phyloP scores from a whole-genome alignment of 2,329 filamentous ascomycete species.

The Daldinia sp. region DNA sequence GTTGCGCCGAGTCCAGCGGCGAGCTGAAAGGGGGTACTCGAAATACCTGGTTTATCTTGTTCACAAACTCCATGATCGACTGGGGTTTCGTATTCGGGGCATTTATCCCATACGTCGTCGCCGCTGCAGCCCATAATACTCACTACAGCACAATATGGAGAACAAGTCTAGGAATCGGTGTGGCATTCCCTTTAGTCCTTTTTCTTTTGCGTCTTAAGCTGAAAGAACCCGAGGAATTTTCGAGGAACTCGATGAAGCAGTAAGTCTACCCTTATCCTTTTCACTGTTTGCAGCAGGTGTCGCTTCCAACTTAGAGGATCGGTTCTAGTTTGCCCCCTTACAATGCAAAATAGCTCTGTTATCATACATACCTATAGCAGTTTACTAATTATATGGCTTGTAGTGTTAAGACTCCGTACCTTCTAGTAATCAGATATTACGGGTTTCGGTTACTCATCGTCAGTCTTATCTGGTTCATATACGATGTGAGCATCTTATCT shows the following conservation, averaged over 20 bases:
- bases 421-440: slow-evolving; percentile 73
- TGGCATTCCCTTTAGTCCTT: slow-evolving; percentile 80
- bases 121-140: slow-evolving; percentile 66
- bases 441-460: slow-evolving; percentile 78
- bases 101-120: slow-evolving; percentile 75
- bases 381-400: slow-evolving; percentile 44
- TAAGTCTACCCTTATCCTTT: slow-evolving; percentile 21
- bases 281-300: background rate
- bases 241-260: slow-evolving; percentile 74
- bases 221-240: slow-evolving; percentile 83
- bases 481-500: slow-evolving; percentile 65
- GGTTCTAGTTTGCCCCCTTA: background rate
- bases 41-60: slow-evolving; percentile 93
- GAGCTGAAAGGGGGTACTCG: slow-evolving; percentile 83
- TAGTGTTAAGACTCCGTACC: slow-evolving; percentile 65
- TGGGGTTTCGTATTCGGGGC: slow-evolving; percentile 84
- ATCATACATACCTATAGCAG: background rate
- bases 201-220: slow-evolving; percentile 78
- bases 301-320: background rate
- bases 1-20: slow-evolving; percentile 84
- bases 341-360: background rate
- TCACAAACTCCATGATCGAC: slow-evolving; percentile 90
- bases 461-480: slow-evolving; percentile 85
- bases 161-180: slow-evolving; percentile 80
- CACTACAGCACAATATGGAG: slow-evolving; percentile 85